A percentile compares a stretch with the other conserved stretches of the same genome.
Conservation (phyloP, 805 yeast genomes). For the Kuraishia molischiana region DNA sequence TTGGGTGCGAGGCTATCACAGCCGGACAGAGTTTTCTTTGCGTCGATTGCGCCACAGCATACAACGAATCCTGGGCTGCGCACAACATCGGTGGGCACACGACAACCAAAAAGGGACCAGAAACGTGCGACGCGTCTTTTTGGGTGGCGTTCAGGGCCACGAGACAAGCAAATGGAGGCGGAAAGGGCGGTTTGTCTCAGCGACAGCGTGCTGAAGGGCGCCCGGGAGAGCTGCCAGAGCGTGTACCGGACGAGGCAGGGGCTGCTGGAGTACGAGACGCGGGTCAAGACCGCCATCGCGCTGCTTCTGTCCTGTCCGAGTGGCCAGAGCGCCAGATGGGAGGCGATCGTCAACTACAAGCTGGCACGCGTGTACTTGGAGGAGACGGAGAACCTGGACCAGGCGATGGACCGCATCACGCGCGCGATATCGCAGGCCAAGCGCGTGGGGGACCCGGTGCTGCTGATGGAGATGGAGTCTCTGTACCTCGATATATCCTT, state of each 20-base stretch:
- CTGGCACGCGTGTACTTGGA: conserved; percentile 25
- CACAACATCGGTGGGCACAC: no score
- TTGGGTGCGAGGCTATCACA: no score
- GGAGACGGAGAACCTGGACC: conserved; percentile 30
- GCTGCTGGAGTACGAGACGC: conserved; percentile 14
- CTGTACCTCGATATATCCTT: conserved; percentile 28
- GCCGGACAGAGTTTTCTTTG: no score
- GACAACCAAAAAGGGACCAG: no score
- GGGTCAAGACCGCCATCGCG: conserved; percentile 26
- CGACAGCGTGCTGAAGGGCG: conserved; percentile 1
- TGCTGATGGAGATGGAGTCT: conserved; percentile 23
- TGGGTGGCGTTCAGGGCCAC: no score
- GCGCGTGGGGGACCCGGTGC: conserved; percentile 15
- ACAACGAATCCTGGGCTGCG: no score
- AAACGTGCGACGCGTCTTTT: no score
- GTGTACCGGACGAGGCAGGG: conserved; percentile 9
- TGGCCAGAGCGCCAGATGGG: conserved; percentile 20
- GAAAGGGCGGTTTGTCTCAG: no score
- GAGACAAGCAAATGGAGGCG: no score
- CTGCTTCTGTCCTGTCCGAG: conserved; percentile 21
- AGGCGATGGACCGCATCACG: conserved; percentile 30
- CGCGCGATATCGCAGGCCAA: conserved; percentile 20
- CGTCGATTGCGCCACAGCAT: no score
- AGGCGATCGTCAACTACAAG: conserved; percentile 23
- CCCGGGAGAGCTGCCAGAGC: neutral